Conservation (phyloP, 2,329 filamentous ascomycete species). For the Penicillium sp. region DNA sequence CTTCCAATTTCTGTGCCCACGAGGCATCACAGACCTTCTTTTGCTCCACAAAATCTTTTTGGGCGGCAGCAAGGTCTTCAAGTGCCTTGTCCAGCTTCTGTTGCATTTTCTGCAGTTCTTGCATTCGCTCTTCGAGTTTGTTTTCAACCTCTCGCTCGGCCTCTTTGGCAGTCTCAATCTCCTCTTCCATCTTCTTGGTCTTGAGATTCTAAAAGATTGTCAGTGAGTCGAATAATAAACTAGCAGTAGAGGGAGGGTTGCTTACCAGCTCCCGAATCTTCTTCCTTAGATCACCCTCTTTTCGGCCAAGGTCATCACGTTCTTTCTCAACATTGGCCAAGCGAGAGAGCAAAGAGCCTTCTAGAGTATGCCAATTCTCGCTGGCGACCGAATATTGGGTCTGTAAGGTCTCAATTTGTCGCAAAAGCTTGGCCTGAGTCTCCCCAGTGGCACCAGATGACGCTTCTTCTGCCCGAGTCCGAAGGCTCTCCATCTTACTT, state of each 20-base stretch:
- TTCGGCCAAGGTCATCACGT: constrained; percentile 76
- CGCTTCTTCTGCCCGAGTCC: constrained; percentile 81
- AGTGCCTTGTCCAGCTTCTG: constrained; percentile 53
- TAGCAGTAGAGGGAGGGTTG: not conserved
- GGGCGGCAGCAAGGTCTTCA: constrained; percentile 60
- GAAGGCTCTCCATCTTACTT: constrained; percentile 84
- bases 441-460: constrained; percentile 80
- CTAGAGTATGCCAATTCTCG: constrained; percentile 97
- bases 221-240: constrained; percentile 4
- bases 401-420: constrained; percentile 93
- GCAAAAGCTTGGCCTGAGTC: constrained; percentile 81
- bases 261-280: constrained; percentile 84
- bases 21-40: constrained; percentile 60
- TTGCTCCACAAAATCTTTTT: constrained; percentile 58
- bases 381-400: constrained; percentile 92
- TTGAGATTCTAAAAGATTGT: constrained; percentile 57
- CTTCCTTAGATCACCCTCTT: constrained; percentile 83
- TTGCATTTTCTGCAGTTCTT: constrained; percentile 54
- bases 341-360: constrained; percentile 77
- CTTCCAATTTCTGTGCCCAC: constrained; percentile 60
- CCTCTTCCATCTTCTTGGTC: constrained; percentile 71
- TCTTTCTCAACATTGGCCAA: constrained; percentile 82
- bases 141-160: constrained; percentile 47
- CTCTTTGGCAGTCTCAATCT: constrained; percentile 66
- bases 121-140: constrained; percentile 62